Evolutionary conservation across 495 filamentous ascomycete species (phyloP).

Genomic region (Staphylotrichum tortipilum): DNA sequence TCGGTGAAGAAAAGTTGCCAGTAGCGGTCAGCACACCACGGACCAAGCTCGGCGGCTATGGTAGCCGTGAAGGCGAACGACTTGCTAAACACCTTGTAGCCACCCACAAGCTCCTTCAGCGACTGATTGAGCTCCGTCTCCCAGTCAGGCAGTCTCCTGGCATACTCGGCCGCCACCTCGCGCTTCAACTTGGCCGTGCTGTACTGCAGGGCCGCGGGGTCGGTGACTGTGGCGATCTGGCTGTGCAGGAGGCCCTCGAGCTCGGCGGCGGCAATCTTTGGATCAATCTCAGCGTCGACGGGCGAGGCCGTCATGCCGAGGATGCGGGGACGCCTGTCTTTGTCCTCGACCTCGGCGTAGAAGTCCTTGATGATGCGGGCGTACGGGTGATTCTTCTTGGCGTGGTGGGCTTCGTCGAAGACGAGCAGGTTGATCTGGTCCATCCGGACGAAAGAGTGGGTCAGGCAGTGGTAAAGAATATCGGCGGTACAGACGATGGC

Average conservation of each 20-base stretch:
- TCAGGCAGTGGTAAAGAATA: constrained; percentile 69
- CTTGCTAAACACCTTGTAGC: constrained; percentile 48
- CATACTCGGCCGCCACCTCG: constrained; percentile 55
- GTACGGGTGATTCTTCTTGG: constrained; percentile 91
- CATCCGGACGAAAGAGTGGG: constrained; percentile 73
- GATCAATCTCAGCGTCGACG: constrained; percentile 72
- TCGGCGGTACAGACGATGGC: constrained; percentile 92
- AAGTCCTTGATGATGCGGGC: constrained; percentile 86
- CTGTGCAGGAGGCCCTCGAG: constrained; percentile 72
- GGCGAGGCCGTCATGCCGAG: constrained; percentile 98
- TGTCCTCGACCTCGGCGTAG: constrained; percentile 45
- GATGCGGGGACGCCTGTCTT: constrained; percentile 57
- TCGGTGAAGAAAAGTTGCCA: constrained; percentile 68
- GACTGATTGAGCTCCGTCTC: constrained; percentile 55
- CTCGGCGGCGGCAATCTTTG: constrained; percentile 61
- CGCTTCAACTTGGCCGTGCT: constrained; percentile 47
- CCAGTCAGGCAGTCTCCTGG: constrained; percentile 39
- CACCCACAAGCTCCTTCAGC: constrained; percentile 48
- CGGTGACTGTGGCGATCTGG: constrained; percentile 73
- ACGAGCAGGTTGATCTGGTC: constrained; percentile 80
- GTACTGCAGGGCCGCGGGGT: constrained; percentile 52
- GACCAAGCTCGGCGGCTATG: constrained; percentile 62
- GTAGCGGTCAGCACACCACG: constrained; percentile 78
- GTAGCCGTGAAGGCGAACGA: constrained; percentile 49
- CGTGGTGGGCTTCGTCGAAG: constrained; percentile 95